Evolutionary conservation across 805 yeast species (phyloP).

Genomic region (Candida dajiaensis): DNA sequence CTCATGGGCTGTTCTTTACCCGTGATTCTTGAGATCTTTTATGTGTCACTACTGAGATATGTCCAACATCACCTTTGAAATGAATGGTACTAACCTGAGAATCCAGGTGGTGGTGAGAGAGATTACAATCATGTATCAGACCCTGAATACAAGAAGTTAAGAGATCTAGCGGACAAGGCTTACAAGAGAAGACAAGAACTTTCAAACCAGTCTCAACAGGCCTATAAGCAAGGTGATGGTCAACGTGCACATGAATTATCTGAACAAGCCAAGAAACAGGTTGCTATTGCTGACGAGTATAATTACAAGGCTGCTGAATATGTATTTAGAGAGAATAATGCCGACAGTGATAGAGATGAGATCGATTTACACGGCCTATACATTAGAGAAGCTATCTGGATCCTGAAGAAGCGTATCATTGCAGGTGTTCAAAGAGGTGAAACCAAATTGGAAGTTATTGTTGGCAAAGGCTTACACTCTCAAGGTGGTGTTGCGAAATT

Average conservation of each 20-base stretch:
- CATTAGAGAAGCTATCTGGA: constrained; percentile 81
- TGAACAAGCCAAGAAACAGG: constrained; percentile 56
- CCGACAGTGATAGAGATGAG: constrained; percentile 80
- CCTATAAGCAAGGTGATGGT: constrained; percentile 71
- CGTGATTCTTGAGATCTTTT: background rate
- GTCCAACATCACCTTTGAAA: background rate
- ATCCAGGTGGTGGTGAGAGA: constrained; percentile 5
- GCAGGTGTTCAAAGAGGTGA: constrained; percentile 56
- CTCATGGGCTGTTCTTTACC: background rate
- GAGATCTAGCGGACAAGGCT: constrained; percentile 66
- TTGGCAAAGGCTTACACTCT: constrained; percentile 90
- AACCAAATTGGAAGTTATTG: constrained; percentile 68
- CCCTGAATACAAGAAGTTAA: constrained; percentile 51
- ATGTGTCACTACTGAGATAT: background rate
- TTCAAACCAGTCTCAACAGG: constrained; percentile 66
- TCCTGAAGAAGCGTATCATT: constrained; percentile 67
- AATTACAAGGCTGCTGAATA: constrained; percentile 85
- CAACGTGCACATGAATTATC: constrained; percentile 68
- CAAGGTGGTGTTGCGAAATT: constrained; percentile 76
- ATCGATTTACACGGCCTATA: constrained; percentile 90
- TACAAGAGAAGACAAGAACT: constrained; percentile 48
- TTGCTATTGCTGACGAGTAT: constrained; percentile 54
- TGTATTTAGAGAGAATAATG: constrained; percentile 81
- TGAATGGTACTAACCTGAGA: constrained; percentile 12
- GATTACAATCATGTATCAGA: constrained; percentile 11